These are phyloP conservation scores for Hemileccinum impolitum DNA, from an alignment of 768 basidiomycete species.

Conservation along the genomic window DNA sequence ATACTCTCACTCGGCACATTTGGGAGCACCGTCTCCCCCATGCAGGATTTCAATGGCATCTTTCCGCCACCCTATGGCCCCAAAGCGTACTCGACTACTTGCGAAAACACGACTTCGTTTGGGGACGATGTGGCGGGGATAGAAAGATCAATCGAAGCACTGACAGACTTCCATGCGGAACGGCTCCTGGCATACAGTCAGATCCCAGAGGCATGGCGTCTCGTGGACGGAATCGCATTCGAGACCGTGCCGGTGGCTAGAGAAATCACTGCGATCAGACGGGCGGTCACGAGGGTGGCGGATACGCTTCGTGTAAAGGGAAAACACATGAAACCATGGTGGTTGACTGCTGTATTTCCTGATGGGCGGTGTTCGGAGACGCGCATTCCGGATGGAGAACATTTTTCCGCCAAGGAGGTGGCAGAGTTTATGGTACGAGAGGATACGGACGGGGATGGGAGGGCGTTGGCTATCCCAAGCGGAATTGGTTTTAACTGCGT, in stretches of 20 bases:
- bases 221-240: slow-evolving; percentile 65
- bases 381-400: slow-evolving; percentile 20
- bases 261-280: slow-evolving; percentile 64
- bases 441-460: slow-evolving; percentile 11
- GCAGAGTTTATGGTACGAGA: slow-evolving; percentile 38
- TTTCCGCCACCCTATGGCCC: slow-evolving; percentile 80
- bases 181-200: slow-evolving; percentile 53
- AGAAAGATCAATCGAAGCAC: slow-evolving; percentile 43
- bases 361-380: slow-evolving; percentile 45
- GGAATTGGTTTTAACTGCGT: slow-evolving; percentile 81
- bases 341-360: slow-evolving; percentile 68
- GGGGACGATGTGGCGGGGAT: slow-evolving; percentile 31
- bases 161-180: slow-evolving; percentile 61
- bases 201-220: slow-evolving; percentile 48
- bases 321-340: slow-evolving; percentile 57
- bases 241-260: slow-evolving; percentile 71
- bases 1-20: slow-evolving; percentile 74
- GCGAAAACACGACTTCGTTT: slow-evolving; percentile 44
- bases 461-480: slow-evolving; percentile 35
- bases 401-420: slow-evolving; percentile 38
- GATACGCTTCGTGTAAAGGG: slow-evolving; percentile 18
- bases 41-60: slow-evolving; percentile 71
- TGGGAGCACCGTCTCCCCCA: slow-evolving; percentile 60
- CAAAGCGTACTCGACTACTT: slow-evolving; percentile 34
- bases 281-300: slow-evolving; percentile 47